These are phyloP conservation scores for Trichoderma polysporum DNA, from an alignment of 2,329 filamentous ascomycete genomes.

Conservation along the genomic window DNA sequence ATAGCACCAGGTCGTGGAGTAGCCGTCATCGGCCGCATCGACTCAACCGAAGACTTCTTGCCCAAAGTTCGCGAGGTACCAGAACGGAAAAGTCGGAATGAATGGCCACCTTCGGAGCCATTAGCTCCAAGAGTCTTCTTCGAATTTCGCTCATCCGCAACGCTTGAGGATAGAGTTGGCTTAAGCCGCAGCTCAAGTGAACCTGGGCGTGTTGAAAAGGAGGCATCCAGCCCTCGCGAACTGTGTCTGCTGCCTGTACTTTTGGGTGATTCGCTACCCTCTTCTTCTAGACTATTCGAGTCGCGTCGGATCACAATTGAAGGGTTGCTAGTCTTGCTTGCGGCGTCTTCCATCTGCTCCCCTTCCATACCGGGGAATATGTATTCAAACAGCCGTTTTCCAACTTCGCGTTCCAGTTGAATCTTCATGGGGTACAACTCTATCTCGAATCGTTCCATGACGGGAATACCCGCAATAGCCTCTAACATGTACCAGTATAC, in stretches of 20 bases:
- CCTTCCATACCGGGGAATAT: constrained; percentile 83
- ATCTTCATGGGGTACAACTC: constrained; percentile 90
- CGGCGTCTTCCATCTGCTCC: constrained; percentile 47
- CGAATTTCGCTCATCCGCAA: constrained; percentile 36
- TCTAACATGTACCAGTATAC: constrained; percentile 99
- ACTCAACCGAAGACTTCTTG: constrained; percentile 59
- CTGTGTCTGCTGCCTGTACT: constrained; percentile 41
- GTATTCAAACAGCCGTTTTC: constrained; percentile 92
- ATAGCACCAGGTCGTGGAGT: constrained; percentile 44
- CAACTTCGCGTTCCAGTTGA: constrained; percentile 88
- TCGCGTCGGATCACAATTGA: constrained; percentile 55
- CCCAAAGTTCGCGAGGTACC: constrained; percentile 44
- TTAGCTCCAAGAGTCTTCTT: constrained; percentile 50
- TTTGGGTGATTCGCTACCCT: constrained; percentile 46
- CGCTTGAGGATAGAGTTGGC: constrained; percentile 70
- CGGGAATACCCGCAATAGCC: constrained; percentile 93
- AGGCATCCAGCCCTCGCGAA: constrained; percentile 40
- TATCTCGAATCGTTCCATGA: constrained; percentile 96
- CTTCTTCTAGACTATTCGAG: constrained; percentile 42
- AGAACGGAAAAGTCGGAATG: constrained; percentile 54
- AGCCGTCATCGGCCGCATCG: constrained; percentile 43
- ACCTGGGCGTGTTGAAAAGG: constrained; percentile 64
- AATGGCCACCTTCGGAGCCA: constrained; percentile 46
- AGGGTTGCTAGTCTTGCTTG: constrained; percentile 58
- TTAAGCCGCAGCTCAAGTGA: constrained; percentile 79